A percentile compares a stretch with the other conserved stretches of the same genome.
These are phyloP conservation scores for Penstemon davidsonii DNA, from an alignment of 257 asterid genomes.

Conservation along the genomic window DNA sequence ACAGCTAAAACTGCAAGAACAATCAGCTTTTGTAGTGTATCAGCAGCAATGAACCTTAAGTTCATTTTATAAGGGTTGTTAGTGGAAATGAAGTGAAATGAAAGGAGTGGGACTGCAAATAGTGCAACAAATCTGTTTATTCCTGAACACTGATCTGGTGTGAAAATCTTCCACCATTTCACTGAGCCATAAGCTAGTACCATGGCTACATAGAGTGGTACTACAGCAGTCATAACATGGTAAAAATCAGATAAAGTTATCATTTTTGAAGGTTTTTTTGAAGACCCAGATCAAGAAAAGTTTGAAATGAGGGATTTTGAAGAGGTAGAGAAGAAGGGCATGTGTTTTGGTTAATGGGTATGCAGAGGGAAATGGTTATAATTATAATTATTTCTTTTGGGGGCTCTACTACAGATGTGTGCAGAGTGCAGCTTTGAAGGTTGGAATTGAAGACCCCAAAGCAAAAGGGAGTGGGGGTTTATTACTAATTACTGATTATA, in stretches of 20 bases:
- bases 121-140: constrained; percentile 75
- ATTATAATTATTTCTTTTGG: too few relatives aligned
- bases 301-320: constrained; percentile 19
- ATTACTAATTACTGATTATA: constrained; percentile 28
- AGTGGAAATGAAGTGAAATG: constrained; percentile 65
- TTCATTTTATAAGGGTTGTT: constrained; percentile 69
- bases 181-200: constrained; percentile 70
- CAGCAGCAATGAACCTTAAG: constrained; percentile 63
- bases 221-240: constrained; percentile 80
- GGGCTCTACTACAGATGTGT: constrained; percentile 2
- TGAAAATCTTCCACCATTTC: constrained; percentile 77
- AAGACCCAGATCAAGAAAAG: constrained; percentile 38
- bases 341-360: constrained; percentile 43
- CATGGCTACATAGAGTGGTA: constrained; percentile 87
- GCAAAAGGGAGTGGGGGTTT: constrained; percentile 28
- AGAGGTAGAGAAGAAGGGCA: constrained; percentile 31
- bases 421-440: constrained; percentile 43
- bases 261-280: constrained; percentile 38
- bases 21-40: constrained; percentile 63
- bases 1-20: constrained; percentile 49
- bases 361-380: constrained; percentile 9
- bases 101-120: constrained; percentile 71
- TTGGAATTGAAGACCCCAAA: constrained; percentile 50
- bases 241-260: constrained; percentile 54
- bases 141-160: constrained; percentile 74